A percentile compares a stretch with the other conserved stretches of the same genome.
Evolutionary conservation across 352 stramenopile genomes (phyloP).

Genomic region (Globisporangium polare): DNA sequence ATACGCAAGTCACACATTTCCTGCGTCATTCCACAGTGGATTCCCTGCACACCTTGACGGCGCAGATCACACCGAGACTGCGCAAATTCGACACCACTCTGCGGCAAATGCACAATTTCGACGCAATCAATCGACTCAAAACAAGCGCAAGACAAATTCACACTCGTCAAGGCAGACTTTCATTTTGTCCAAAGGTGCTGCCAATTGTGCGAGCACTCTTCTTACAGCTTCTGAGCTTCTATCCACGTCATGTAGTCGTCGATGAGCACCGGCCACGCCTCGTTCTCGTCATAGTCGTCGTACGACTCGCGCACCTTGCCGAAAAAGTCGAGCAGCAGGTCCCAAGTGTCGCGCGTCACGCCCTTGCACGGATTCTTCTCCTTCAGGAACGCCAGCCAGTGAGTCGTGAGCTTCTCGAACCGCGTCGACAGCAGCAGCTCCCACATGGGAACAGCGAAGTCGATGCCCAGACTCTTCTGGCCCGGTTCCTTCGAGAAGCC

Average conservation of each 20-base stretch:
- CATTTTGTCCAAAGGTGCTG: background rate
- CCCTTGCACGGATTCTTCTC: constrained; percentile 76
- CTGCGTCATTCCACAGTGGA: background rate
- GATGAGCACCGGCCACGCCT: constrained; percentile 87
- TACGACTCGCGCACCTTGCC: constrained; percentile 76
- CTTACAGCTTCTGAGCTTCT: constrained; percentile 55
- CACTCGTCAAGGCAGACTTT: background rate
- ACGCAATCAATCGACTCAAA: background rate
- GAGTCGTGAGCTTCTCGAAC: constrained; percentile 59
- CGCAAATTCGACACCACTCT: too few species aligned
- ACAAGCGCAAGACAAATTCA: background rate
- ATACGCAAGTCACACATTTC: background rate
- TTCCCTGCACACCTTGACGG: too few species aligned
- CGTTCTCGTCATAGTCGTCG: constrained; percentile 86
- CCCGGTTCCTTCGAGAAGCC: constrained; percentile 84
- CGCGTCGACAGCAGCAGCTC: constrained; percentile 64
- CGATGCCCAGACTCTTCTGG: constrained; percentile 84
- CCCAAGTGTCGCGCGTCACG: constrained; percentile 85
- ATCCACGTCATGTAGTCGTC: constrained; percentile 88
- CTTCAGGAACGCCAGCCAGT: constrained; percentile 77
- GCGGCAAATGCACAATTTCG: too few species aligned
- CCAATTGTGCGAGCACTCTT: background rate
- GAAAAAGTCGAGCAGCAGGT: constrained; percentile 84
- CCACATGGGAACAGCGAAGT: constrained; percentile 87
- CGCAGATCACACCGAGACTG: background rate